A percentile compares a stretch with the other conserved stretches of the same genome.
Conservation (phyloP, 805 yeast genomes). For the Millerozyma miso region DNA sequence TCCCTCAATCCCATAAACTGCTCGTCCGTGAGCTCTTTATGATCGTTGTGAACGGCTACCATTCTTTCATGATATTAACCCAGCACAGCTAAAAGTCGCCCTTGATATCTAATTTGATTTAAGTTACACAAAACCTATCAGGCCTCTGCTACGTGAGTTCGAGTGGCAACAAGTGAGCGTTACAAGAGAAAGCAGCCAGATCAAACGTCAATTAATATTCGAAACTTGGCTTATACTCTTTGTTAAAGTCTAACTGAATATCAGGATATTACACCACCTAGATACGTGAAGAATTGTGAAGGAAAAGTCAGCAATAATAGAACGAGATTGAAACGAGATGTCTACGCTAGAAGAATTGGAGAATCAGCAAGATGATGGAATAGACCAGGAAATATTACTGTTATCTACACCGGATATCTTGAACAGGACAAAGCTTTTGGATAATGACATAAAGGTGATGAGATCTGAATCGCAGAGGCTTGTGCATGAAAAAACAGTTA, state of each 20-base stretch:
- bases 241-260: neutral
- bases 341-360: conserved; percentile 83
- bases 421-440: conserved; percentile 82
- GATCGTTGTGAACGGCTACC: conserved; percentile 7
- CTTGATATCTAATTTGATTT: neutral
- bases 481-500: conserved; percentile 86
- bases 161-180: conserved; percentile 5
- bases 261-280: no score
- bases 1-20: conserved; percentile 16
- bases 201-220: neutral
- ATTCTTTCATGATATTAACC: neutral
- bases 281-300: neutral
- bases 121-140: conserved; percentile 4
- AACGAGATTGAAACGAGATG: no score
- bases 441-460: conserved; percentile 94
- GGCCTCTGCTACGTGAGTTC: neutral
- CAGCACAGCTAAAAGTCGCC: neutral
- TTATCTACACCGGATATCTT: conserved; percentile 78
- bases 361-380: conserved; percentile 48
- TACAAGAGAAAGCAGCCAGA: neutral
- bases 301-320: no score
- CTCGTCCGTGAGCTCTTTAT: conserved; percentile 14
- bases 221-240: neutral
- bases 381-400: conserved; percentile 77
- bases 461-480: conserved; percentile 86